Conservation (phyloP, 352 stramenopile species). For the Phytophthora multivora region DNA sequence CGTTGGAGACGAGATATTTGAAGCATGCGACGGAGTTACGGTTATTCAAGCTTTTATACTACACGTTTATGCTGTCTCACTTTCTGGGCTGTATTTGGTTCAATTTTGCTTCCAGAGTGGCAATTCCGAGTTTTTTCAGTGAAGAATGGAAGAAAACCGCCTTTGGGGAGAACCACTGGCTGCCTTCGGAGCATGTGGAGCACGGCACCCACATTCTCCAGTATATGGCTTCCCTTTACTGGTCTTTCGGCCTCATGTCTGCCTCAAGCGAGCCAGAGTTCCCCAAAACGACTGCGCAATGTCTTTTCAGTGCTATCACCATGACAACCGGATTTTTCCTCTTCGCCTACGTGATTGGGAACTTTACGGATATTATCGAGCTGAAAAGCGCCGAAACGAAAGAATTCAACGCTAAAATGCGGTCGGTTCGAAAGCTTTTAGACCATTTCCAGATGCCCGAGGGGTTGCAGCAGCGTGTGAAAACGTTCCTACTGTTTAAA, state of each 20-base stretch:
- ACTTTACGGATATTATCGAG: constrained; percentile 69
- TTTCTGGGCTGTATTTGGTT: constrained; percentile 71
- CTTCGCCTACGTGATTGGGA: constrained; percentile 79
- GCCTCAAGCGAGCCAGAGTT: constrained; percentile 56
- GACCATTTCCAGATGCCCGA: constrained; percentile 56
- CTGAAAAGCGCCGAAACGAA: constrained; percentile 65
- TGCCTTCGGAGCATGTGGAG: constrained; percentile 40
- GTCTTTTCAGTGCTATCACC: constrained; percentile 56
- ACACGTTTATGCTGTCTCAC: constrained; percentile 64
- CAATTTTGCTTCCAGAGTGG: constrained; percentile 42
- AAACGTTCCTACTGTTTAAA: constrained; percentile 73
- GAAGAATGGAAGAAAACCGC: background rate
- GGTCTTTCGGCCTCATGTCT: constrained; percentile 74
- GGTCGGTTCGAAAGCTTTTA: constrained; percentile 59
- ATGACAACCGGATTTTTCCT: constrained; percentile 77
- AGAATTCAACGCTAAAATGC: constrained; percentile 64
- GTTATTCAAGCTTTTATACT: constrained; percentile 74
- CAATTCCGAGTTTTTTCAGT: constrained; percentile 6
- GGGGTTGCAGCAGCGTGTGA: constrained; percentile 51
- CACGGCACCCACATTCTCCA: constrained; percentile 34
- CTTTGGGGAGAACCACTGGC: constrained; percentile 44
- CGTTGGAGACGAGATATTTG: constrained; percentile 64
- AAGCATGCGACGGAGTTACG: constrained; percentile 62
- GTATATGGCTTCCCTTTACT: constrained; percentile 70
- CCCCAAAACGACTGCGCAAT: constrained; percentile 52